A percentile compares a stretch with the other conserved stretches of the same genome.
Conservation (phyloP, 495 filamentous ascomycete genomes). For the Chaetomium cochliodes region DNA sequence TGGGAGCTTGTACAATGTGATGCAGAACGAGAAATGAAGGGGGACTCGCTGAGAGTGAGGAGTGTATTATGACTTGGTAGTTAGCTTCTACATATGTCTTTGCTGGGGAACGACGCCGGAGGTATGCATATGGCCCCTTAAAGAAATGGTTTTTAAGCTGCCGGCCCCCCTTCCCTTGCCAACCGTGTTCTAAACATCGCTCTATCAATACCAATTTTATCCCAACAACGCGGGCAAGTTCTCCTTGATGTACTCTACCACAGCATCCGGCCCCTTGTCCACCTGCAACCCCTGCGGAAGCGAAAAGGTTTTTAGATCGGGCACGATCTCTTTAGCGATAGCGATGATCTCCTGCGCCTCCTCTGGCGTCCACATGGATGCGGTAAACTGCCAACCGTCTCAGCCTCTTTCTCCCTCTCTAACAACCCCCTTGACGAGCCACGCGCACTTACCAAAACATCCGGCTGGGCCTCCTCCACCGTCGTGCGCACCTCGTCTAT, state of each 20-base stretch:
- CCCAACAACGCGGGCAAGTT: slow-evolving; percentile 54
- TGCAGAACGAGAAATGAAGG: slow-evolving; percentile 44
- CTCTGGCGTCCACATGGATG: slow-evolving; percentile 66
- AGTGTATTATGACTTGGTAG: neutral
- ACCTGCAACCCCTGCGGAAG: slow-evolving; percentile 65
- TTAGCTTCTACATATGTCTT: slow-evolving; percentile 5
- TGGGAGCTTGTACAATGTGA: slow-evolving; percentile 46
- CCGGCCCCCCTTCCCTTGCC: neutral
- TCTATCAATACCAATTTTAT: neutral
- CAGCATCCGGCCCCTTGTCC: slow-evolving; percentile 61
- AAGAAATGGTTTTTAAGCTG: neutral
- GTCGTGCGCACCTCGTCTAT: slow-evolving; percentile 33
- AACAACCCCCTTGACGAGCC: slow-evolving; percentile 16
- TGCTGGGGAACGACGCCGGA: neutral
- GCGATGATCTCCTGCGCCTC: slow-evolving; percentile 55
- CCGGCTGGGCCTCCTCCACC: slow-evolving; percentile 28
- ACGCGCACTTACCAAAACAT: slow-evolving; percentile 40
- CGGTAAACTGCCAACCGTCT: slow-evolving; percentile 52
- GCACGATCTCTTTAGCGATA: slow-evolving; percentile 49
- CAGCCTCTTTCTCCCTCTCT: neutral
- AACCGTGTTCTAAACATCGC: neutral
- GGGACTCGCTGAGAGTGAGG: neutral
- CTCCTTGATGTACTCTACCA: slow-evolving; percentile 63
- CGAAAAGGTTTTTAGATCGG: slow-evolving; percentile 56
- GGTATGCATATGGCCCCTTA: neutral